Evolutionary conservation across 1,139 yeast species (phyloP).

Genomic region (Kodamaea sp.): DNA sequence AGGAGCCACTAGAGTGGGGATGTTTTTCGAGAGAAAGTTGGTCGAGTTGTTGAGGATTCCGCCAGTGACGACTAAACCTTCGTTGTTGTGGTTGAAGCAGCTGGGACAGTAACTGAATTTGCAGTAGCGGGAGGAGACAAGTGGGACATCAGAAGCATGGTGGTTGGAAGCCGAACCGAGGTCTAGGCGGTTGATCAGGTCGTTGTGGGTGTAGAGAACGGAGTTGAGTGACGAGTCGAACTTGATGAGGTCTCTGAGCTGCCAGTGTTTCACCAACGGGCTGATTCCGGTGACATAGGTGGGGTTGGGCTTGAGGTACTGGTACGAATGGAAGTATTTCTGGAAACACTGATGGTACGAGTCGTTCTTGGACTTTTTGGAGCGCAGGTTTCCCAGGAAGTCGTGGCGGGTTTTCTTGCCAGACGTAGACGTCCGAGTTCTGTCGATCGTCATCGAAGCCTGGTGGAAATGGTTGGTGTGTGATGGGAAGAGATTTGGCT

Average conservation of each 20-base stretch:
- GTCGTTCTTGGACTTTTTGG: slow-evolving; percentile 8
- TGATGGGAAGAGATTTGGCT: too few relatives aligned
- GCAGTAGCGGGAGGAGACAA: slow-evolving; percentile 31
- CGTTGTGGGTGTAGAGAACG: slow-evolving; percentile 37
- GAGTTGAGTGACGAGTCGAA: slow-evolving; percentile 30
- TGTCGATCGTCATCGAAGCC: slow-evolving; percentile 10
- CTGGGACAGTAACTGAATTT: slow-evolving; percentile 61
- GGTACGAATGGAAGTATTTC: slow-evolving; percentile 46
- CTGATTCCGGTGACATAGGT: slow-evolving; percentile 33
- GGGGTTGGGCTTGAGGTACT: slow-evolving; percentile 41
- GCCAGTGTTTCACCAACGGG: slow-evolving; percentile 71
- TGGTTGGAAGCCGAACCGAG: slow-evolving; percentile 17
- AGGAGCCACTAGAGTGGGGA: slow-evolving; percentile 26
- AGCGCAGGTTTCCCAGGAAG: neutral
- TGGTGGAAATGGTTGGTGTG: too few relatives aligned
- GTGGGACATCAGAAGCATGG: neutral
- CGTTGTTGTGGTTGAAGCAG: slow-evolving; percentile 64
- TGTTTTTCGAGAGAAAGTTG: slow-evolving; percentile 25
- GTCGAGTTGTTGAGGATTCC: slow-evolving; percentile 51
- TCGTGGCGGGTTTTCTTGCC: slow-evolving; percentile 5
- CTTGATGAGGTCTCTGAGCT: slow-evolving; percentile 73
- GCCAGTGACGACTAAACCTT: slow-evolving; percentile 66
- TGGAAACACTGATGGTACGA: slow-evolving; percentile 42
- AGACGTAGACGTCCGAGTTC: slow-evolving; percentile 3
- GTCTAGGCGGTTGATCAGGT: slow-evolving; percentile 27